A percentile compares a stretch with the other conserved stretches of the same genome.
Evolutionary conservation across 2,329 filamentous ascomycete species (phyloP).

Genomic region (Penicillium verrucosum): DNA sequence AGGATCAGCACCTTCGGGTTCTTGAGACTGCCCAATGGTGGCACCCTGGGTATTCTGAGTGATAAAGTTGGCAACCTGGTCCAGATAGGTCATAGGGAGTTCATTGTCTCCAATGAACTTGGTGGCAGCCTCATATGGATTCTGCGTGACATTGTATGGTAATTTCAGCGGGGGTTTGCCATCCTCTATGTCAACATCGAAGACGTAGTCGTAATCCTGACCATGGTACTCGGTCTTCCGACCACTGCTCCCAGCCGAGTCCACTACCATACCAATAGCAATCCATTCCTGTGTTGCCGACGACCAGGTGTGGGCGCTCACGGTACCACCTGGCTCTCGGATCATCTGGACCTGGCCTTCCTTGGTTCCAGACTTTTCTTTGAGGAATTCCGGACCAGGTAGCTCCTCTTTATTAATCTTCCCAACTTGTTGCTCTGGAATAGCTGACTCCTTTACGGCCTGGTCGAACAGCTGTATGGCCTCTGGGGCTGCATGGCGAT

Average conservation of each 20-base stretch:
- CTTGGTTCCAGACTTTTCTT: slow-evolving; percentile 80
- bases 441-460: slow-evolving; percentile 75
- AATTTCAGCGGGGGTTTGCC: slow-evolving; percentile 88
- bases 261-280: slow-evolving; percentile 90
- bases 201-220: slow-evolving; percentile 92
- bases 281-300: slow-evolving; percentile 69
- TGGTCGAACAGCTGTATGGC: slow-evolving; percentile 74
- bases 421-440: slow-evolving; percentile 80
- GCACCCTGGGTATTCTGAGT: slow-evolving; percentile 83
- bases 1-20: slow-evolving; percentile 59
- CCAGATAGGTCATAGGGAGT: slow-evolving; percentile 79
- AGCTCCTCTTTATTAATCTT: slow-evolving; percentile 88
- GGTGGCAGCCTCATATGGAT: slow-evolving; percentile 85
- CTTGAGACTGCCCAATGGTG: slow-evolving; percentile 65
- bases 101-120: slow-evolving; percentile 90
- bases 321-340: slow-evolving; percentile 71
- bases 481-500: slow-evolving; percentile 66
- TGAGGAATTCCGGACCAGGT: slow-evolving; percentile 82
- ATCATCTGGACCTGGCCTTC: slow-evolving; percentile 96
- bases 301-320: slow-evolving; percentile 90
- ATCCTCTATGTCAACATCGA: slow-evolving; percentile 94
- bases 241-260: slow-evolving; percentile 77
- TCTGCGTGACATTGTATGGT: slow-evolving; percentile 89
- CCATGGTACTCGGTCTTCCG: slow-evolving; percentile 74
- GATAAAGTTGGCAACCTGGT: slow-evolving; percentile 92